Conservation (phyloP, 345 rosid species). For the Citrus trifoliata region DNA sequence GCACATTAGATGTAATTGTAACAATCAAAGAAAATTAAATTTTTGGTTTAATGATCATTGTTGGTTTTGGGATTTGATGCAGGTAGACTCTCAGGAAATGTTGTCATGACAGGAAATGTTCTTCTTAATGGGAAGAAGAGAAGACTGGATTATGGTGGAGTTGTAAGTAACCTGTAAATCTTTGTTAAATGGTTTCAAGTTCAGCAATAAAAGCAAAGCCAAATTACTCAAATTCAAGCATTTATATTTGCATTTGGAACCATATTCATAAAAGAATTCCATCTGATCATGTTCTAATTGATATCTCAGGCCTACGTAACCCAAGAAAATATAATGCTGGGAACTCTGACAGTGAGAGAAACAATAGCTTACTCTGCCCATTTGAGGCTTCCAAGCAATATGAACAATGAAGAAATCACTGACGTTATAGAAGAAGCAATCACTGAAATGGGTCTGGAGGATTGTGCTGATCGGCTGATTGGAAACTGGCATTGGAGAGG, state of each 20-base stretch:
- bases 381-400: constrained; percentile 55
- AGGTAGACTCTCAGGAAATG: constrained; percentile 58
- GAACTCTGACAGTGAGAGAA: constrained; percentile 78
- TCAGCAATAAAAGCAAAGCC: background rate
- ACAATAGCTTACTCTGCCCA: constrained; percentile 68
- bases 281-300: background rate
- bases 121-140: constrained; percentile 53
- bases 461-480: constrained; percentile 56
- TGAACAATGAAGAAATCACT: constrained; percentile 46
- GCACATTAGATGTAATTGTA: too few relatives aligned
- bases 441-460: constrained; percentile 72
- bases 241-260: background rate
- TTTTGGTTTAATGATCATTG: too few relatives aligned
- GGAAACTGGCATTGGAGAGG: constrained; percentile 85
- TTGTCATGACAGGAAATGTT: constrained; percentile 46
- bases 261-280: background rate
- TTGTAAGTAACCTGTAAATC: constrained; percentile 29
- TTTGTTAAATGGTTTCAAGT: too few relatives aligned
- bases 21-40: too few relatives aligned
- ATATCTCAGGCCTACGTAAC: constrained; percentile 73
- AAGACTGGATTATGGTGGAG: constrained; percentile 34
- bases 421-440: constrained; percentile 59
- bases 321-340: constrained; percentile 65
- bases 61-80: constrained; percentile 8
- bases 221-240: background rate